Conservation (phyloP, 2,329 filamentous ascomycete genomes). For the Monosporascus sp. region DNA sequence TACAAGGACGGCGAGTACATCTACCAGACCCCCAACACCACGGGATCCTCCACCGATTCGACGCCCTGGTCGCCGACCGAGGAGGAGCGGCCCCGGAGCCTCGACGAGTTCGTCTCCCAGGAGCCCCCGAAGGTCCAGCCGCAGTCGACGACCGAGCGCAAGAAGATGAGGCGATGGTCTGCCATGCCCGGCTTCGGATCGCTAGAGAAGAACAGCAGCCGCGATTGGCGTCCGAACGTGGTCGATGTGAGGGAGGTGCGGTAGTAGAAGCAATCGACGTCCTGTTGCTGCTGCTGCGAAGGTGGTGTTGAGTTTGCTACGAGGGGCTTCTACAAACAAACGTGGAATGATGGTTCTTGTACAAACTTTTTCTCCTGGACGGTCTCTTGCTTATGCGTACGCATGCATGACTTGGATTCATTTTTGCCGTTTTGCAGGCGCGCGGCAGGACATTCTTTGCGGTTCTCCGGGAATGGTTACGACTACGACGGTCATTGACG, state of each 20-base stretch:
- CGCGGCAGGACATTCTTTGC: no score
- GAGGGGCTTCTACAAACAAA: no score
- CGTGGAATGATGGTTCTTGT: no score
- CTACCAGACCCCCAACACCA: slow-evolving; percentile 62
- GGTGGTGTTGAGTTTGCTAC: no score
- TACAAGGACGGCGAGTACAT: slow-evolving; percentile 97
- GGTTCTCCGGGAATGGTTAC: no score
- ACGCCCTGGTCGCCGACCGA: slow-evolving; percentile 15
- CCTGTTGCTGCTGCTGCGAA: background rate
- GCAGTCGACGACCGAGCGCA: slow-evolving; percentile 33
- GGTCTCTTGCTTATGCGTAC: no score
- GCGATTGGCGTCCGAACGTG: slow-evolving; percentile 35
- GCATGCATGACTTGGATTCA: no score
- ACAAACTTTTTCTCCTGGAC: no score
- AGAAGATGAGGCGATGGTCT: slow-evolving; percentile 50
- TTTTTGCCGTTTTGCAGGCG: no score
- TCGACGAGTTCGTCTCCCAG: slow-evolving; percentile 22
- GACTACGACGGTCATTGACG: no score
- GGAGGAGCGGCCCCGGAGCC: slow-evolving; percentile 17
- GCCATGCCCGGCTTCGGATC: slow-evolving; percentile 53
- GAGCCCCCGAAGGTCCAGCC: slow-evolving; percentile 20
- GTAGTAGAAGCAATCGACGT: background rate
- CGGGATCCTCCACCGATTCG: slow-evolving; percentile 44
- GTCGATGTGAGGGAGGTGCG: slow-evolving; percentile 15
- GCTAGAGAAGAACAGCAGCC: slow-evolving; percentile 22